Conservation (phyloP, 176 grass and related monocot genomes). For the Paspalum vaginatum region DNA sequence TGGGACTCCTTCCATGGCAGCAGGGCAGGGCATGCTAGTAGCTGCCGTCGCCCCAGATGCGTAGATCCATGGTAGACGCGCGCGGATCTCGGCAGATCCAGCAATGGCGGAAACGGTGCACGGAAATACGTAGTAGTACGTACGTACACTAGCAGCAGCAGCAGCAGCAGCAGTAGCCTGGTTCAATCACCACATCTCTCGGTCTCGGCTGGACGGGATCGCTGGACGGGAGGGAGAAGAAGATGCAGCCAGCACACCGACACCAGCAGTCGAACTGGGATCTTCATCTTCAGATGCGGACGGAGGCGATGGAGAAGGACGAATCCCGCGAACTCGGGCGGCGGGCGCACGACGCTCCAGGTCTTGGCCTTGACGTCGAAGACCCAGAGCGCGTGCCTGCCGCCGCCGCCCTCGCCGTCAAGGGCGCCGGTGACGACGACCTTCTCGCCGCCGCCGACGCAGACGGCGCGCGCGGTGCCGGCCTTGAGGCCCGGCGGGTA, state of each 20-base stretch:
- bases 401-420: constrained; percentile 33
- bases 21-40: not conserved
- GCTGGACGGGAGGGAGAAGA: not conserved
- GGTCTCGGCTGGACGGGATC: not conserved
- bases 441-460: constrained; percentile 40
- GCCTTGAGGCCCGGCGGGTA: constrained; percentile 60
- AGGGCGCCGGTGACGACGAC: constrained; percentile 62
- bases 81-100: constrained; percentile 32
- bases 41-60: not conserved
- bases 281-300: constrained; percentile 36
- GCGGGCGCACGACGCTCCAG: constrained; percentile 51
- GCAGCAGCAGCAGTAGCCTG: not conserved
- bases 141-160: not conserved
- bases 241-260: too few relatives aligned
- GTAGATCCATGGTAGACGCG: not conserved
- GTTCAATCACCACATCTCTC: not conserved
- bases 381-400: constrained; percentile 55
- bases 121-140: not conserved
- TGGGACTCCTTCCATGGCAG: not conserved
- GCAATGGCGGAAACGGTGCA: constrained; percentile 32
- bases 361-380: constrained; percentile 48
- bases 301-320: constrained; percentile 52
- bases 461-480: constrained; percentile 51
- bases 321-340: constrained; percentile 53
- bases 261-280: not conserved